Conservation (phyloP, 371 early-diverging fungal species). For the Mucor plumbeus region DNA sequence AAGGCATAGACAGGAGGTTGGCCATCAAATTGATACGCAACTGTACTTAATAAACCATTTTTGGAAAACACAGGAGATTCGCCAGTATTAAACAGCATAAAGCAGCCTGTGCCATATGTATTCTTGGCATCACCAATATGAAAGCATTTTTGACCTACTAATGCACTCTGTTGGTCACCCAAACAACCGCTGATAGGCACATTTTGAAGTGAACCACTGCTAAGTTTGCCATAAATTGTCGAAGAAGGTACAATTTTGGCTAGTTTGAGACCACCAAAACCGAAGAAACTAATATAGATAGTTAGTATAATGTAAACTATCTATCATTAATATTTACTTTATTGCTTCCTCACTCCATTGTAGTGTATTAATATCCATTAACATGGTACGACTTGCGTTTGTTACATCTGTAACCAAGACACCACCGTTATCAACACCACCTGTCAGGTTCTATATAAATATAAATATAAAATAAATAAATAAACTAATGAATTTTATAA, state of each 20-base stretch:
- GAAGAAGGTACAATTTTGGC: slow-evolving; percentile 90
- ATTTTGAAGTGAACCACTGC: slow-evolving; percentile 62
- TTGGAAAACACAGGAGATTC: slow-evolving; percentile 73
- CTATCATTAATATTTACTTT: slow-evolving; percentile 45
- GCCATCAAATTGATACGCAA: slow-evolving; percentile 88
- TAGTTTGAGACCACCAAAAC: slow-evolving; percentile 46
- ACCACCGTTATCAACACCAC: slow-evolving; percentile 73
- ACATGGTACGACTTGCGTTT: slow-evolving; percentile 94
- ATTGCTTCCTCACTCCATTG: slow-evolving; percentile 83
- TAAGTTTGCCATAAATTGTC: slow-evolving; percentile 78
- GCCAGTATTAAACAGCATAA: slow-evolving; percentile 96
- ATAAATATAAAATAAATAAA: slow-evolving; percentile 40
- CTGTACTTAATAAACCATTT: slow-evolving; percentile 91
- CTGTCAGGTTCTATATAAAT: slow-evolving; percentile 73
- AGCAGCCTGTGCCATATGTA: slow-evolving; percentile 97
- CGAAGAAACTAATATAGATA: slow-evolving; percentile 56
- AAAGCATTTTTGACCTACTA: slow-evolving; percentile 95
- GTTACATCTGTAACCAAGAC: slow-evolving; percentile 91
- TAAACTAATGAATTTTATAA: slow-evolving; percentile 58
- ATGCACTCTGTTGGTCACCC: slow-evolving; percentile 97
- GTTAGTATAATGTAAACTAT: neutral
- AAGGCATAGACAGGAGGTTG: slow-evolving; percentile 82
- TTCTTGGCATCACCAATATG: slow-evolving; percentile 77
- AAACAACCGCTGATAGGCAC: slow-evolving; percentile 84
- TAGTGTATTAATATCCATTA: slow-evolving; percentile 87